phyloP scores from a whole-genome alignment of 495 filamentous ascomycete genomes.

The Aspergillus sclerotiicarbonarius region DNA sequence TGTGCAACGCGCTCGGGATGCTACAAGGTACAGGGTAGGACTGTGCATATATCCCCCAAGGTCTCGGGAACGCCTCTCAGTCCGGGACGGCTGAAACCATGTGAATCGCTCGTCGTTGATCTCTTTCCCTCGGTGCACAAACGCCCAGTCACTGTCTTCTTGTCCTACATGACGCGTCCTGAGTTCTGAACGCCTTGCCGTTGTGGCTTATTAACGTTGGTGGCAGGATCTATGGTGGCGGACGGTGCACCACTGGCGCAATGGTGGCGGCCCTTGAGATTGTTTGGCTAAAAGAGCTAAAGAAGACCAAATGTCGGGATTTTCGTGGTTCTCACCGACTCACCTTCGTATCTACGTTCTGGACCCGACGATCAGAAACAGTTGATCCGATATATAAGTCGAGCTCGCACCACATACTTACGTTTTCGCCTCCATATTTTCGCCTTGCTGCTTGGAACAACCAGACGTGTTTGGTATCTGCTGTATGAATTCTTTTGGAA shows the following conservation, averaged over 20 bases:
- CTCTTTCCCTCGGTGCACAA: background rate
- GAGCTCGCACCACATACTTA: background rate
- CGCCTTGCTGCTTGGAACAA: background rate
- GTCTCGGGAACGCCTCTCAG: background rate
- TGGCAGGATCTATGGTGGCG: background rate
- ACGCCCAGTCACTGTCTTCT: background rate
- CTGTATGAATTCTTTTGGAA: too few relatives aligned
- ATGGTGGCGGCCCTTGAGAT: background rate
- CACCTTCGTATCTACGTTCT: background rate
- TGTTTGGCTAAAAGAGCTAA: too few relatives aligned
- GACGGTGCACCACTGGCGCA: too few relatives aligned
- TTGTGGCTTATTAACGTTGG: background rate
- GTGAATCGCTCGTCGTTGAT: background rate
- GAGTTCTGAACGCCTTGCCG: background rate
- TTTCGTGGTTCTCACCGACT: too few relatives aligned
- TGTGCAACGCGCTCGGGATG: background rate
- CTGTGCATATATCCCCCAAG: background rate
- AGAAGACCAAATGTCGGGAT: too few relatives aligned
- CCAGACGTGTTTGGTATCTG: too few relatives aligned
- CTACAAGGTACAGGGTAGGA: background rate
- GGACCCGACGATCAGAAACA: background rate
- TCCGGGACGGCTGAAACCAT: background rate
- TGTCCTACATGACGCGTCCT: background rate
- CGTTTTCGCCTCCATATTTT: background rate
- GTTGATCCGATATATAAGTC: background rate